Evolutionary conservation across 805 yeast genomes (phyloP).

Genomic region (Candida easanensis): DNA sequence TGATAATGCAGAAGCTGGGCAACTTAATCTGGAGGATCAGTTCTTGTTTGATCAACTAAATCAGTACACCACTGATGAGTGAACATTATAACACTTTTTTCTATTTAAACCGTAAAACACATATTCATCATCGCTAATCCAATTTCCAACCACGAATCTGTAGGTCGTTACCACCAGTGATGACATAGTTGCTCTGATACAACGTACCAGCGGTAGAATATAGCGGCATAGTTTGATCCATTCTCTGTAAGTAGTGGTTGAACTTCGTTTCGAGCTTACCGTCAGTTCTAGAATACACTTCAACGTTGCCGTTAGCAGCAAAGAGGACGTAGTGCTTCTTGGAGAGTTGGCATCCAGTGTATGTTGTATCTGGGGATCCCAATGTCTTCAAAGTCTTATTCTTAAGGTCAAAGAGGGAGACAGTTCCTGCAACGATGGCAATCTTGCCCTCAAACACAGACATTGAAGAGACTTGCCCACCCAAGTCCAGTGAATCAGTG

Average conservation of each 20-base stretch:
- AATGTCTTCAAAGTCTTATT: not conserved
- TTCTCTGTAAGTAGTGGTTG: constrained; percentile 5
- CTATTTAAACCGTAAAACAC: too few species aligned
- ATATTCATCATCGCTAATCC: not conserved
- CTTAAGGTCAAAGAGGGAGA: constrained; percentile 1
- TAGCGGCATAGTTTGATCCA: not conserved
- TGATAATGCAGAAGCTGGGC: too few species aligned
- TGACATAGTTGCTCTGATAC: constrained; percentile 9
- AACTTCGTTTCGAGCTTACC: not conserved
- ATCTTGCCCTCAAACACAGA: not conserved
- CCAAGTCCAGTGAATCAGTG: too few species aligned
- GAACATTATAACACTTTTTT: too few species aligned
- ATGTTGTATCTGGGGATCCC: not conserved
- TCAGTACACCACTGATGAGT: too few species aligned
- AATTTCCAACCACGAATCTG: constrained; percentile 11
- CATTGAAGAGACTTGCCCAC: not conserved
- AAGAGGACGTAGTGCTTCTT: constrained; percentile 1
- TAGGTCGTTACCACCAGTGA: constrained; percentile 16
- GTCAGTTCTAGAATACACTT: constrained; percentile 1
- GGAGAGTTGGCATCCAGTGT: not conserved
- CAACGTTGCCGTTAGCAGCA: constrained; percentile 8
- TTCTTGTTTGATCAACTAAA: too few species aligned
- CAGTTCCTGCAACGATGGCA: not conserved
- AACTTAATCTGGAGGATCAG: too few species aligned
- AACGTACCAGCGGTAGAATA: not conserved